A percentile compares a stretch with the other conserved stretches of the same genome.
These are phyloP conservation scores for Bacidia gigantensis DNA, from an alignment of 495 filamentous ascomycete species.

Conservation along the genomic window DNA sequence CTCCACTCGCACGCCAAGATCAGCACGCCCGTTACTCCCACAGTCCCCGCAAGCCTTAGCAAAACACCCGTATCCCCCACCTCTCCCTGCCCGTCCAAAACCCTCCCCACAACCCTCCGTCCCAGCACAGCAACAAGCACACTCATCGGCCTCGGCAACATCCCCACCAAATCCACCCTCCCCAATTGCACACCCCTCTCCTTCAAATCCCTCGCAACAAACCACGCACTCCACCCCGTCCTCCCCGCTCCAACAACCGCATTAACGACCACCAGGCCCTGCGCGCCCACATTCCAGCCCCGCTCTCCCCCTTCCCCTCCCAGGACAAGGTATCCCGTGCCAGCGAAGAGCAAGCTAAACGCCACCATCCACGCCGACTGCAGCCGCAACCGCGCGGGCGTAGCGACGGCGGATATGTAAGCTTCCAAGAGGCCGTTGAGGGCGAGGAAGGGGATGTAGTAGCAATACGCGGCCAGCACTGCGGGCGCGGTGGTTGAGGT, in stretches of 20 bases:
- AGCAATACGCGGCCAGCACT: slow-evolving; percentile 70
- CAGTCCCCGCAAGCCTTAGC: too few relatives aligned
- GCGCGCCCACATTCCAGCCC: slow-evolving; percentile 65
- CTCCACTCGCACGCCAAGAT: background rate
- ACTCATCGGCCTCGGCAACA: slow-evolving; percentile 23
- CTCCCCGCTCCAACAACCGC: slow-evolving; percentile 72
- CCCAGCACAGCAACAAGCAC: slow-evolving; percentile 24
- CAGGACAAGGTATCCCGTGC: slow-evolving; percentile 57
- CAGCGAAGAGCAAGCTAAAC: slow-evolving; percentile 61
- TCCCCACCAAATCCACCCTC: slow-evolving; percentile 18
- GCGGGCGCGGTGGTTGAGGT: slow-evolving; percentile 43
- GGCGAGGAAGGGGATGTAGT: slow-evolving; percentile 84
- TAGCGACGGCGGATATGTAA: slow-evolving; percentile 77
- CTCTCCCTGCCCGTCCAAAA: slow-evolving; percentile 27
- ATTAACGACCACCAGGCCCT: slow-evolving; percentile 73
- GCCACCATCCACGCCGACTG: slow-evolving; percentile 74
- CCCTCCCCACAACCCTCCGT: slow-evolving; percentile 16
- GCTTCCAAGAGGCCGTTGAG: slow-evolving; percentile 87
- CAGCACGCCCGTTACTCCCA: background rate
- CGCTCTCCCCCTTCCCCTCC: slow-evolving; percentile 39
- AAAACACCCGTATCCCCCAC: slow-evolving; percentile 40
- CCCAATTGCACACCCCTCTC: slow-evolving; percentile 21
- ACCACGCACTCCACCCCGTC: slow-evolving; percentile 63
- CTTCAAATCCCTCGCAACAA: slow-evolving; percentile 52
- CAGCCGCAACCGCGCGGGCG: slow-evolving; percentile 46